These are phyloP conservation scores for Lactuca sativa DNA, from an alignment of 129 eudicot species.

Conservation along the genomic window DNA sequence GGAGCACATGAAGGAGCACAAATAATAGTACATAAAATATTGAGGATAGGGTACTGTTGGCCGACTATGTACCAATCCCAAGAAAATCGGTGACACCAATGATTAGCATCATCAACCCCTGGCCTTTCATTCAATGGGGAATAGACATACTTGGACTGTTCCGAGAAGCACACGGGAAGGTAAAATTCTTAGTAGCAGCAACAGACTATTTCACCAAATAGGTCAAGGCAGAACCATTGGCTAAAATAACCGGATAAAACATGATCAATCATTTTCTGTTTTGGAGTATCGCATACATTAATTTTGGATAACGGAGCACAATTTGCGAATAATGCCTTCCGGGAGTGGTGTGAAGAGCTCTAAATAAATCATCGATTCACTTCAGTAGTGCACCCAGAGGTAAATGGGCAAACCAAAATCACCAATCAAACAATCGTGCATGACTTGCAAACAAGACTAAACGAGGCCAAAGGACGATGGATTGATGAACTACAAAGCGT, in stretches of 20 bases:
- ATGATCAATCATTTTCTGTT: too few relatives aligned
- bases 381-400: not conserved
- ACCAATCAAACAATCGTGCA: not conserved
- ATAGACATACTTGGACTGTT: not conserved
- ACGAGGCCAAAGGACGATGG: not conserved
- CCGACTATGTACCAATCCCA: too few relatives aligned
- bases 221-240: not conserved
- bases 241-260: not conserved
- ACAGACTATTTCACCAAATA: not conserved
- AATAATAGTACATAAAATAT: too few relatives aligned
- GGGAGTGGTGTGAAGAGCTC: not conserved
- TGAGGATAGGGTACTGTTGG: too few relatives aligned
- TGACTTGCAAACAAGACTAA: not conserved
- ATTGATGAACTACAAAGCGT: not conserved
- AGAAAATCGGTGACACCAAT: too few relatives aligned
- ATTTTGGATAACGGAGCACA: too few relatives aligned
- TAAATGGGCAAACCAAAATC: not conserved
- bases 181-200: not conserved
- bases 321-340: not conserved
- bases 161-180: not conserved
- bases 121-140: not conserved
- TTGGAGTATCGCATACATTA: too few relatives aligned
- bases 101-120: not conserved
- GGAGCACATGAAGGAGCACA: too few relatives aligned
- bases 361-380: not conserved